Base-by-base conservation (phyloP, 2,329 filamentous ascomycete species). In the Xylariaceae sp. region DNA sequence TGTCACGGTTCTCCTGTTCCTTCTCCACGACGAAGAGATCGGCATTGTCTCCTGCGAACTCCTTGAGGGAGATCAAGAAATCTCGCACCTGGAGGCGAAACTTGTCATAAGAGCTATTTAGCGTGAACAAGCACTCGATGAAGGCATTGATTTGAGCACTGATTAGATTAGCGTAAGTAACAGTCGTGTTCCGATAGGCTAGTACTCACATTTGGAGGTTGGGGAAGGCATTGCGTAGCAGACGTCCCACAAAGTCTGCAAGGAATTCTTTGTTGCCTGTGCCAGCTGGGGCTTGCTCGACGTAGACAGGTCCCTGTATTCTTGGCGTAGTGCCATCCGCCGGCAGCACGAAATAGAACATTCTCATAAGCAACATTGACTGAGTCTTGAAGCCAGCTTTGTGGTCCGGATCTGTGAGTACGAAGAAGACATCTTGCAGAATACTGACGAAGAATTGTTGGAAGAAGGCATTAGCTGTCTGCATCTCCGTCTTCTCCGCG, bases 351-450 rank as follows among this genome's bases (percentile, higher is more conserved):
- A 96, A 89, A 74, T 90, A 94, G 71, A 98, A 95, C 78, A 98
- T 90, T 59, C 90, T 87, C 56, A 93, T 89, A 47, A 98, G 71
- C 37, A 98, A 74, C 79, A 93, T 85, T 3, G 90, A 90, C 69
- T 98, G 93, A 8, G 90, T 93, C 75, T 98, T 98, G 75, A 98
- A 98, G 1, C 93, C 93, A 47, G 93, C 93, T 73, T 98, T 98
- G 76, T 98, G 93, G 57, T 98, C 93, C 46, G 86, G 91, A 61
- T 98, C 93, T 0, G 93, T 97, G 38, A 98, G 78, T 32, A 98
- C 93, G 59, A 96, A 98, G 76, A 98, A 95, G 12, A 98, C 89
- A 57, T 98, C 93, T 66, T 98, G 93, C 38, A 98, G 73, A 52
- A 98, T 97, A 1, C 87, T 83, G 40, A 95, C 83, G 66, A 93